Conservation (phyloP, 106 monocot species). For the Agapanthus africanus region DNA sequence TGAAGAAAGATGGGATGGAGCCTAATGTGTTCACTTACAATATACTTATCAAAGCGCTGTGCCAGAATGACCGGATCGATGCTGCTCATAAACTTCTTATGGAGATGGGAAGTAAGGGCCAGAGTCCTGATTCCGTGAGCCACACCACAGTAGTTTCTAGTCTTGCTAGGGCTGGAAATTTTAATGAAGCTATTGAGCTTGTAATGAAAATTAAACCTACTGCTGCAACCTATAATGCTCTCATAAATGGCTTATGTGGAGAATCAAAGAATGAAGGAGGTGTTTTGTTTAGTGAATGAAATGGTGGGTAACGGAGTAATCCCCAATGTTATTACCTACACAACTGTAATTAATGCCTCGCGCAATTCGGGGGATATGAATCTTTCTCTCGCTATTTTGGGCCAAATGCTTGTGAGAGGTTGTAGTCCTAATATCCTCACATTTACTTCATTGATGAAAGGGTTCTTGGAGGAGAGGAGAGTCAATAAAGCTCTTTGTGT, state of each 20-base stretch:
- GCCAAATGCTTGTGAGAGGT: constrained; percentile 55
- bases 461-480: constrained; percentile 42
- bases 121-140: constrained; percentile 63
- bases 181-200: constrained; percentile 56
- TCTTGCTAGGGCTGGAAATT: constrained; percentile 34
- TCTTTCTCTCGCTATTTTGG: constrained; percentile 47
- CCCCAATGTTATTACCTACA: constrained; percentile 75
- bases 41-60: constrained; percentile 72
- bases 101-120: constrained; percentile 65
- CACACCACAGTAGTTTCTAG: constrained; percentile 58
- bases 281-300: constrained; percentile 34
- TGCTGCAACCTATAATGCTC: constrained; percentile 52
- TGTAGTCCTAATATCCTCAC: constrained; percentile 55
- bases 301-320: constrained; percentile 42
- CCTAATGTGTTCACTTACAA: constrained; percentile 88
- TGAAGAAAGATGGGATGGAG: constrained; percentile 67
- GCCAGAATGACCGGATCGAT: constrained; percentile 57
- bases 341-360: constrained; percentile 58
- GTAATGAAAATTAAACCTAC: constrained; percentile 20
- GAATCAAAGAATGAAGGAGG: constrained; percentile 42
- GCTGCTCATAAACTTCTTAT: constrained; percentile 53
- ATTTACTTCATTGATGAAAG: constrained; percentile 55
- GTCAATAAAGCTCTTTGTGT: constrained; percentile 44
- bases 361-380: constrained; percentile 41
- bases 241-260: constrained; percentile 52